Evolutionary conservation across 2,329 filamentous ascomycete species (phyloP).

Genomic region (Endothia cerciana): DNA sequence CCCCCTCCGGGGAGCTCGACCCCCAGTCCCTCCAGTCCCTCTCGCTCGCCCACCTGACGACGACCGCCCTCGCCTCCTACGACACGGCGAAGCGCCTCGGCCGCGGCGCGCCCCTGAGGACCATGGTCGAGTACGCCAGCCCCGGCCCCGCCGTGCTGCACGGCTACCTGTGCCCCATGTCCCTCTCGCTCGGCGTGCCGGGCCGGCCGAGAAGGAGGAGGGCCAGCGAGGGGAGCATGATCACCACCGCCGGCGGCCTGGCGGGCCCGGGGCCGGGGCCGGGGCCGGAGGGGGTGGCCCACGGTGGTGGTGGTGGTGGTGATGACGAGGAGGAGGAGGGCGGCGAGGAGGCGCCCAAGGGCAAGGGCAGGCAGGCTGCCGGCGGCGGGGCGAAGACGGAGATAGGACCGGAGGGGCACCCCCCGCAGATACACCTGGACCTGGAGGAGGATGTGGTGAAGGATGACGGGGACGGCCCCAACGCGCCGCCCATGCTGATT

Average conservation of each 20-base stretch:
- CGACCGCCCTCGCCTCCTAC: constrained; percentile 56
- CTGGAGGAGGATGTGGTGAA: constrained; percentile 8
- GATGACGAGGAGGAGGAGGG: constrained; percentile 29
- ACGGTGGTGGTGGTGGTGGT: not conserved
- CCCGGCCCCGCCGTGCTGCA: constrained; percentile 45
- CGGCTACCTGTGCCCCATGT: constrained; percentile 30
- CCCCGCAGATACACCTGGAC: not conserved
- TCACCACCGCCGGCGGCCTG: constrained; percentile 9
- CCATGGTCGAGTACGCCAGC: constrained; percentile 60
- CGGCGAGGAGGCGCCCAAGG: not conserved
- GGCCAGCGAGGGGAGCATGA: constrained; percentile 14
- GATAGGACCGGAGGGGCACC: not conserved
- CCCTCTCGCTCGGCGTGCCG: constrained; percentile 19
- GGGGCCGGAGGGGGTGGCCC: too few species aligned
- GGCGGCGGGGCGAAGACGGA: not conserved
- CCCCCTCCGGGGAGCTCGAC: constrained; percentile 6
- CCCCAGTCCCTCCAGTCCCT: constrained; percentile 38
- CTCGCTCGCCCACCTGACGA: constrained; percentile 57
- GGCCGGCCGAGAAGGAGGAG: constrained; percentile 1
- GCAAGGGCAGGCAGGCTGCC: constrained; percentile 2
- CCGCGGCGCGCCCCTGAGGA: constrained; percentile 57
- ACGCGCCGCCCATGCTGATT: constrained; percentile 56
- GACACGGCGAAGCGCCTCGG: constrained; percentile 56
- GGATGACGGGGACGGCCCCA: constrained; percentile 27
- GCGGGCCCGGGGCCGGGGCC: not conserved